Evolutionary conservation across 2,329 filamentous ascomycete species (phyloP), one percentile per base, ranked within the genome.

Genomic region (Lachnellula willkommii): DNA sequence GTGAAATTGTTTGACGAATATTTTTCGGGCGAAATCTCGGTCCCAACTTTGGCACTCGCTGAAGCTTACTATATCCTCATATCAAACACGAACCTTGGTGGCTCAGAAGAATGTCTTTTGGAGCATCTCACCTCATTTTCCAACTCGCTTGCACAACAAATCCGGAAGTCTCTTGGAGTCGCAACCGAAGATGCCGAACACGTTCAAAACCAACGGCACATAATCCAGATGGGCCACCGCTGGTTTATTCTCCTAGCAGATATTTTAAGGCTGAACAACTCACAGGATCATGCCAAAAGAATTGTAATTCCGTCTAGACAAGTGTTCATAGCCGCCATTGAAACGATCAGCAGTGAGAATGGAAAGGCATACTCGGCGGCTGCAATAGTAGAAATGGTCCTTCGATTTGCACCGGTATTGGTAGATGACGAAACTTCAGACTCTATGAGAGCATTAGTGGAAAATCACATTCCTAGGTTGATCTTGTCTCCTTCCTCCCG

Each of bases 101-200:
- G 84, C 3, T 70, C 78, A 0, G 63, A 73, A 45, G 42, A 45
- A 22, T 45, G 20, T 45, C 42, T 45, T 26, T 12, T 45, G 20
- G 3, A 74, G 80, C 1, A 74, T 89, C 0, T 69, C 75, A 15
- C 70, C 76, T 3, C 76, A 85, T 60, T 94, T 89, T 89, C 82
- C 0, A 73, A 80, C 1, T 70, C 77, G 0, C 73, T 96, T n/a
- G 75, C 85, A 26, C 76, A 83, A 35, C 79, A 81, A 39, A 84
- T 96, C 55, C 85, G 84, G 53, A 81, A 82, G 5, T 95, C 90
- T 0, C 88, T 90, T 17, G 89, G 89, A 63, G 78, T 81, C 26
- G 77, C 78, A 43, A 95, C 90, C 0, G 90, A 96, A 68, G 78
- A 82, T 50, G 75, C 77, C 14, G 42, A 54, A 22, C 47, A 47